Percentiles rank a stretch among this genome's conserved stretches.
Evolutionary conservation across 352 stramenopile species (phyloP).

Genomic region (Phytophthora pinifolia): DNA sequence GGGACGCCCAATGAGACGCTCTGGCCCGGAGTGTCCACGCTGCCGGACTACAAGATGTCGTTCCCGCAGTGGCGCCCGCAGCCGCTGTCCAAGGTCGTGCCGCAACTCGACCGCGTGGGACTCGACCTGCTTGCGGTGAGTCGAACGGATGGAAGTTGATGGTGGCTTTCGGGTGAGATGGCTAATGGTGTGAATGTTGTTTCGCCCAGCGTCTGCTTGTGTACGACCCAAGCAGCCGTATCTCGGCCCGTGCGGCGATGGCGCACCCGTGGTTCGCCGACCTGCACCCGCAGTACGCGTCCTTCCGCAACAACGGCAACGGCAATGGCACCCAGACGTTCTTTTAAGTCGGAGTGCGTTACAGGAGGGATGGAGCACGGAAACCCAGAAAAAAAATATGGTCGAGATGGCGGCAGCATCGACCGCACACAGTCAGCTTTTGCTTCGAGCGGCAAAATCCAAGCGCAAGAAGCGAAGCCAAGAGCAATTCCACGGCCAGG

Average conservation of each 20-base stretch:
- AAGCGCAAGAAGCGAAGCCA: conserved; percentile 1
- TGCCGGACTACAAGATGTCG: conserved; percentile 97
- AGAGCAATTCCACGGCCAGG: neutral
- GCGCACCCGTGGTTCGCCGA: conserved; percentile 86
- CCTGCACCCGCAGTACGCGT: conserved; percentile 70
- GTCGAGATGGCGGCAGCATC: conserved; percentile 1
- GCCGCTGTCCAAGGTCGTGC: conserved; percentile 86
- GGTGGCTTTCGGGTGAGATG: conserved; percentile 4
- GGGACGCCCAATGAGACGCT: conserved; percentile 96
- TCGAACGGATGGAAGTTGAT: neutral
- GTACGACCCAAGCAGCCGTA: conserved; percentile 78
- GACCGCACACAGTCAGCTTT: conserved; percentile 5
- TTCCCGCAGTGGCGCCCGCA: conserved; percentile 98
- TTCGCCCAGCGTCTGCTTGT: conserved; percentile 66
- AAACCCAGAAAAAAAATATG: conserved; percentile 9
- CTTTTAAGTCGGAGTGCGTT: conserved; percentile 18
- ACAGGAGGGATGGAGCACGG: neutral
- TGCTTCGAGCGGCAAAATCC: neutral
- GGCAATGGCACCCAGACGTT: conserved; percentile 50
- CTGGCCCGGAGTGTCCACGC: conserved; percentile 96
- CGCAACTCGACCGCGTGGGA: conserved; percentile 75
- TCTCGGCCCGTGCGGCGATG: conserved; percentile 82
- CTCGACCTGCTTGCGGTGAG: conserved; percentile 80
- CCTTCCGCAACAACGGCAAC: conserved; percentile 59
- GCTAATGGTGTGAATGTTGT: conserved; percentile 13